A percentile compares a stretch with the other conserved stretches of the same genome.
Conservation (phyloP, 108 stramenopile species). For the Parmales sp. region DNA sequence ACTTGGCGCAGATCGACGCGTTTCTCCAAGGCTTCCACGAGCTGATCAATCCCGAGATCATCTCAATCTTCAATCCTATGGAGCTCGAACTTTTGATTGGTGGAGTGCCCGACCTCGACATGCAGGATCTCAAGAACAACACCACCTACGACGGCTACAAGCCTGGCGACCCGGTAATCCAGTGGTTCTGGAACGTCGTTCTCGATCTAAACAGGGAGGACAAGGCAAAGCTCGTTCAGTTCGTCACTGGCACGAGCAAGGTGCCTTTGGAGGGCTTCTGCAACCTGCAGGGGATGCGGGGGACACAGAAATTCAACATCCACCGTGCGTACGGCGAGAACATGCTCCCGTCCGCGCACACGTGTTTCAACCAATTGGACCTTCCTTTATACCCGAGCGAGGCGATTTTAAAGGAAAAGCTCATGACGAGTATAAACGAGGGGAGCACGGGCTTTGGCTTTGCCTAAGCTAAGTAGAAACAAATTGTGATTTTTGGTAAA, state of each 20-base stretch:
- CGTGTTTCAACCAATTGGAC: constrained; percentile 93
- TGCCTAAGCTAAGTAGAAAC: constrained; percentile 36
- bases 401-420: constrained; percentile 77
- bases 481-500: not conserved
- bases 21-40: constrained; percentile 93
- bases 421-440: constrained; percentile 82
- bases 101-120: constrained; percentile 92
- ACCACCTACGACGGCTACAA: constrained; percentile 84
- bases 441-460: constrained; percentile 68
- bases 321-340: constrained; percentile 64
- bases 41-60: constrained; percentile 80
- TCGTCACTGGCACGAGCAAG: constrained; percentile 84
- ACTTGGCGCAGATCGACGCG: constrained; percentile 91
- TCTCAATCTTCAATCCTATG: constrained; percentile 83
- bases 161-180: constrained; percentile 73
- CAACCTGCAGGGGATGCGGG: constrained; percentile 89
- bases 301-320: constrained; percentile 88
- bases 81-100: constrained; percentile 95
- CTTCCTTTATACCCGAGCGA: constrained; percentile 75
- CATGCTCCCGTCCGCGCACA: constrained; percentile 82
- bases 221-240: constrained; percentile 85
- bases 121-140: constrained; percentile 77
- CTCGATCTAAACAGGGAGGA: constrained; percentile 71
- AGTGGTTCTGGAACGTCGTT: constrained; percentile 94
- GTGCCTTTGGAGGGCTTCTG: constrained; percentile 93